A percentile compares a stretch with the other conserved stretches of the same genome.
Conservation (phyloP, 495 filamentous ascomycete species). For the Thozetella sp. region DNA sequence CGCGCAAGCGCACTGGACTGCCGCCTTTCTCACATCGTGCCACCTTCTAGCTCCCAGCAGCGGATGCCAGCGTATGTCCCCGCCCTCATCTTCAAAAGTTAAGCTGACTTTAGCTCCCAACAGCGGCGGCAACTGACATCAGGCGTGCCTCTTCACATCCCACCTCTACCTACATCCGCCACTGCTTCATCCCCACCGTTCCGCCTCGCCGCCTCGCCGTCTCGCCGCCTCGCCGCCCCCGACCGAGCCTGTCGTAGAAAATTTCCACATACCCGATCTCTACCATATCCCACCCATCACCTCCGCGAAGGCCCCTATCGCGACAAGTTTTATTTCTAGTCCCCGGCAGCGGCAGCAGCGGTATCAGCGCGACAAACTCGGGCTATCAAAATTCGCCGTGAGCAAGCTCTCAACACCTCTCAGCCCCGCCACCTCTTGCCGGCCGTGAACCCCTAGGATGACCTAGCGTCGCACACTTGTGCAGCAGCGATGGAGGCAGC, state of each 20-base stretch:
- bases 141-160: neutral
- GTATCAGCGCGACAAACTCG: no score
- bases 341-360: no score
- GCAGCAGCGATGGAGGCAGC: constrained; percentile 33
- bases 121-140: neutral
- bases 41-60: neutral
- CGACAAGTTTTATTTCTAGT: no score
- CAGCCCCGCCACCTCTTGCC: neutral
- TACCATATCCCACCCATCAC: no score
- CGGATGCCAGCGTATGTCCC: neutral
- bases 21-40: neutral
- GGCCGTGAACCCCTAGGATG: constrained; percentile 6
- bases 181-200: neutral
- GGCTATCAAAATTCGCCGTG: no score
- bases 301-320: no score
- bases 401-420: no score
- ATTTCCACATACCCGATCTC: neutral
- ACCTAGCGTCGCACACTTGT: constrained; percentile 7
- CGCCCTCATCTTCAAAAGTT: neutral
- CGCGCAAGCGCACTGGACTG: neutral
- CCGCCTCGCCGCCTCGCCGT: no score
- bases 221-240: no score
- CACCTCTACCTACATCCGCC: neutral
- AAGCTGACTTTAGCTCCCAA: no score
- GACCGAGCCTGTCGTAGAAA: neutral